Conservation (phyloP, 2,329 filamentous ascomycete genomes). For the Phialophora verrucosa region DNA sequence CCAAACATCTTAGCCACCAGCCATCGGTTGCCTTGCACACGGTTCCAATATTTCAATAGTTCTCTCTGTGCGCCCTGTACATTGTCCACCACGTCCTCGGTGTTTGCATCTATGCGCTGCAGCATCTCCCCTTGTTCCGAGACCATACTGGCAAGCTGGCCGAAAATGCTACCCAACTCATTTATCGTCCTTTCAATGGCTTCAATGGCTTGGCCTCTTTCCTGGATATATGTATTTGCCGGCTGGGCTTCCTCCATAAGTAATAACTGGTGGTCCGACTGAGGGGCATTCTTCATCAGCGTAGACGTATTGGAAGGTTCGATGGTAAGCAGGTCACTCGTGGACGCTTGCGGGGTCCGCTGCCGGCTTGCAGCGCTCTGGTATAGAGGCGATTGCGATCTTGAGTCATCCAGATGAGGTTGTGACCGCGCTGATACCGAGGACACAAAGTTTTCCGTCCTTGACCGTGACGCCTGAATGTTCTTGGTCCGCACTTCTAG, state of each 20-base stretch:
- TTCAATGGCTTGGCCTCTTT: conserved; percentile 93
- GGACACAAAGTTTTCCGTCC: conserved; percentile 96
- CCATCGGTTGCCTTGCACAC: conserved; percentile 95
- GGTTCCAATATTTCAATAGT: conserved; percentile 93
- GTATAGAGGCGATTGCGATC: conserved; percentile 86
- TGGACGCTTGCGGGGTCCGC: conserved; percentile 65
- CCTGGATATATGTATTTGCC: conserved; percentile 86
- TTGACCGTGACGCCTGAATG: conserved; percentile 87
- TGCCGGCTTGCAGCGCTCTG: conserved; percentile 67
- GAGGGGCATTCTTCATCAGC: conserved; percentile 54
- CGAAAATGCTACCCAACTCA: conserved; percentile 90
- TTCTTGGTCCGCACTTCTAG: conserved; percentile 96
- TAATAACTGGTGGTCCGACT: conserved; percentile 84
- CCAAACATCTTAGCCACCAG: conserved; percentile 81
- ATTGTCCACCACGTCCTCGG: conserved; percentile 96
- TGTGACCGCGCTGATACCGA: conserved; percentile 80
- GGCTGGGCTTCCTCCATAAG: conserved; percentile 92
- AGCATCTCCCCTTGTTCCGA: conserved; percentile 98
- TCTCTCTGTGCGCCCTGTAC: conserved; percentile 96
- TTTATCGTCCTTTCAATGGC: conserved; percentile 94
- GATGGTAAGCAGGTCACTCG: conserved; percentile 76
- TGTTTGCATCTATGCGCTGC: conserved; percentile 86
- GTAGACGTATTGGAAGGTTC: conserved; percentile 67
- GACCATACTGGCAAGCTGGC: conserved; percentile 94
- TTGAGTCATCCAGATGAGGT: conserved; percentile 65